Base-by-base conservation (phyloP, 495 filamentous ascomycete genomes). In the Stereocaulon alpinum region DNA sequence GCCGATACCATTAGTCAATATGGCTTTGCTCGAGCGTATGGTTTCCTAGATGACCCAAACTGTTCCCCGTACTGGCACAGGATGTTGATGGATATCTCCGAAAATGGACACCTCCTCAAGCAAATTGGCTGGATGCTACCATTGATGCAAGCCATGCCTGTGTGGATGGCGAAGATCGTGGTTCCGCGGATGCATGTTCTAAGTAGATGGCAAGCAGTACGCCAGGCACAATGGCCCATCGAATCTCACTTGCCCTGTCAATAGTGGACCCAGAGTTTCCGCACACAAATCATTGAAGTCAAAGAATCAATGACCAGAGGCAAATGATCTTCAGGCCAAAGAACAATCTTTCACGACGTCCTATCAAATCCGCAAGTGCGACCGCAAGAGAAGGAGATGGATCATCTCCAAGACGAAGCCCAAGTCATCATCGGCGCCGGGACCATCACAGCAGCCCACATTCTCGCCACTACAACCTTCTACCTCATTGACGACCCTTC, bases 1-100 rank as follows among this genome's bases (percentile, higher is more conserved):
- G 66, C 63, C 3, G 72, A 79, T 61, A 69, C 77, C 6, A 76
- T 80, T 47, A 68, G 70, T 0, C 65, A 75, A 29, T 77, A 76
- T 58, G 68, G 64, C 15, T 76, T 73, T 27, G 76, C 73, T 6
- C 65, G 70, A 51, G 71, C 72, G 56, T 69, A 66, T 37, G 66
- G 64, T 4, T 69, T 66, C 20, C 66, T 74, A 3, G 67, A 68
- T 0, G 45, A 65, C 12, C 49, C 60, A 0, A 59, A 65, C 32
- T 67, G 62, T 22, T 32, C 56, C 15, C 47, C 48, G 9, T 24
- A 48, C 22, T 58, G 60, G 55, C 63, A 65, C 51, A 17, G 49
- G 3, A 20, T 30, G 12, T 40, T 57, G 56, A 68, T 74, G 20
- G 71, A 69, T 55, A 56, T 55, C 17, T 62, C 60, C 10, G 43